phyloP scores from a whole-genome alignment of 2,329 filamentous ascomycete genomes.

The Trichoderma semiorbis region DNA sequence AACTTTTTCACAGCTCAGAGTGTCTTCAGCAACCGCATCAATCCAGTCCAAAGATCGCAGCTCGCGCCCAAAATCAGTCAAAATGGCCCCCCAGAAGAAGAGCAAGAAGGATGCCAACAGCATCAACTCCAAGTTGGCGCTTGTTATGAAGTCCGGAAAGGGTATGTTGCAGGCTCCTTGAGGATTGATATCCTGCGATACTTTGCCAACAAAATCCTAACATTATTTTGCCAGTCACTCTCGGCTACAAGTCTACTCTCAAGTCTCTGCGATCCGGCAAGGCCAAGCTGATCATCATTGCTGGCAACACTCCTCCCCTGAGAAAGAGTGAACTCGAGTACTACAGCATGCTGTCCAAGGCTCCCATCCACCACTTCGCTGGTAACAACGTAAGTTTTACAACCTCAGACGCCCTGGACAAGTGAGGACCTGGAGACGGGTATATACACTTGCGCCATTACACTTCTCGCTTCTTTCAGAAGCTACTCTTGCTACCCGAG shows the following conservation, averaged over 20 bases:
- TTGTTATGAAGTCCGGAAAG: conserved; percentile 66
- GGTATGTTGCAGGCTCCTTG: conserved; percentile 54
- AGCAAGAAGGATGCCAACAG: conserved; percentile 80
- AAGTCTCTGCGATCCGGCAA: conserved; percentile 93
- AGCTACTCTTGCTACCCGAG: conserved; percentile 22
- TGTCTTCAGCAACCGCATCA: conserved; percentile 30
- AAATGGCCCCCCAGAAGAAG: conserved; percentile 71
- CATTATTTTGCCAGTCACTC: conserved; percentile 33
- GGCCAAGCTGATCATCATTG: conserved; percentile 96
- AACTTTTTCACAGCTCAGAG: conserved; percentile 24
- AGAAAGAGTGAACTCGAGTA: conserved; percentile 97
- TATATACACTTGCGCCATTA: background rate
- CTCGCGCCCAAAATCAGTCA: conserved; percentile 42
- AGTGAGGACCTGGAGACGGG: conserved; percentile 20
- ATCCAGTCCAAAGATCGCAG: conserved; percentile 26
- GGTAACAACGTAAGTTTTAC: conserved; percentile 94
- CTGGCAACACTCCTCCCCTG: conserved; percentile 93
- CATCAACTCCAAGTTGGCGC: conserved; percentile 59
- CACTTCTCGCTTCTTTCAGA: conserved; percentile 18
- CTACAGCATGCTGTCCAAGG: conserved; percentile 91
- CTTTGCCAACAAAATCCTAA: background rate
- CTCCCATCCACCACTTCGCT: conserved; percentile 93
- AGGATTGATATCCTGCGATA: background rate
- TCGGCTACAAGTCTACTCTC: conserved; percentile 50
- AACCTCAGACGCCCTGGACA: conserved; percentile 26